A percentile compares a stretch with the other conserved stretches of the same genome.
Conservation (phyloP, 2,329 filamentous ascomycete species). For the Botrytis porri region DNA sequence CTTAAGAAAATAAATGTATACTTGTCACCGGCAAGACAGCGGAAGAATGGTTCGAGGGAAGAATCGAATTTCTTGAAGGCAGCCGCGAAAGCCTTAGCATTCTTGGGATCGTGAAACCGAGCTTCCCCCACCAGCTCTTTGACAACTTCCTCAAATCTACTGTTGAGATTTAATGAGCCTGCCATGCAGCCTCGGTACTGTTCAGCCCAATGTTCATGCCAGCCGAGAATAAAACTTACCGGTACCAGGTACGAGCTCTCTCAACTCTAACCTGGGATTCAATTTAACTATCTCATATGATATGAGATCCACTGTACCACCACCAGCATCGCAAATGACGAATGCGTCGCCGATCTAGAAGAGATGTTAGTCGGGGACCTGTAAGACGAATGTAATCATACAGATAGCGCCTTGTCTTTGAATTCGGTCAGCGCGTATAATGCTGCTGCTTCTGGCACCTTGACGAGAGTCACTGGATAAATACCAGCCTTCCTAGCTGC, state of each 20-base stretch:
- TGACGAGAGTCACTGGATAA: constrained; percentile 19
- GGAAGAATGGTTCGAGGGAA: constrained; percentile 33
- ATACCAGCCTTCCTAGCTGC: constrained; percentile 23
- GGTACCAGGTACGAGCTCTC: constrained; percentile 31
- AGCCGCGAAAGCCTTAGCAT: constrained; percentile 32
- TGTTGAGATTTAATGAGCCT: constrained; percentile 34
- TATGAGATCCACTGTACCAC: constrained; percentile 40
- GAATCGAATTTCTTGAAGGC: constrained; percentile 38
- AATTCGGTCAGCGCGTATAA: constrained; percentile 24
- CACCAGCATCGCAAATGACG: constrained; percentile 38
- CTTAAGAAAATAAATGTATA: constrained; percentile 31
- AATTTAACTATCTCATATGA: constrained; percentile 32
- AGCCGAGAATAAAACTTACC: constrained; percentile 18
- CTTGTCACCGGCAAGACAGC: constrained; percentile 30
- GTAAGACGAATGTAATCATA: neutral
- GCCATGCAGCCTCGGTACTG: constrained; percentile 26
- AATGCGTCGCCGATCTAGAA: constrained; percentile 32
- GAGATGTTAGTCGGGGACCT: neutral
- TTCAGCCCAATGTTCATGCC: neutral
- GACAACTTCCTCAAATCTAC: constrained; percentile 31
- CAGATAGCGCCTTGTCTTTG: constrained; percentile 2
- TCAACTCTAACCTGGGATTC: constrained; percentile 28
- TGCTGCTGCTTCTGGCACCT: constrained; percentile 28
- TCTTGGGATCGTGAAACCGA: constrained; percentile 33
- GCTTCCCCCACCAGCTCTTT: constrained; percentile 32